Percentiles rank a stretch among this genome's conserved stretches.
These are phyloP conservation scores for Copromyces sp. DNA, from an alignment of 495 filamentous ascomycete genomes.

Conservation along the genomic window DNA sequence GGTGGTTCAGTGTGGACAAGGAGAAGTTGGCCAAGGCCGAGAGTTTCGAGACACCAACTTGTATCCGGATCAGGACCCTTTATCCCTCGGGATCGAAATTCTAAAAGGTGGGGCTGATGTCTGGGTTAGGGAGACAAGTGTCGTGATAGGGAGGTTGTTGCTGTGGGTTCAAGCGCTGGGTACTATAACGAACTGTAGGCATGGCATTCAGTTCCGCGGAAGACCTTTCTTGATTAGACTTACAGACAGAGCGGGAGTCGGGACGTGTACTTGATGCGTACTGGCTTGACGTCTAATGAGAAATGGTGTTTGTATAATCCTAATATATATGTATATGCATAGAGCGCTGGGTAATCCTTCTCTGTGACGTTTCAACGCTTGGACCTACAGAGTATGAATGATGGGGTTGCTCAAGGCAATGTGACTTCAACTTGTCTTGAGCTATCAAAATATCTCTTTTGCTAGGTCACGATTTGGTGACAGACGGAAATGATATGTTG, in stretches of 20 bases:
- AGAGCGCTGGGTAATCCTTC: neutral
- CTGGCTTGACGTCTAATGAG: neutral
- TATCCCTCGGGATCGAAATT: neutral
- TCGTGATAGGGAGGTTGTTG: neutral
- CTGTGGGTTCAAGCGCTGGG: neutral
- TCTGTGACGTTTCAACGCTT: neutral
- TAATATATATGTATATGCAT: neutral
- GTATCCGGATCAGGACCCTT: constrained; percentile 26
- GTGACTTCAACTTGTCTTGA: too few species aligned
- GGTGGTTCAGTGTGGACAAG: constrained; percentile 76
- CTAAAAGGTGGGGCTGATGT: neutral
- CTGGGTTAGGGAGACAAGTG: neutral
- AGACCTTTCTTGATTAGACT: neutral
- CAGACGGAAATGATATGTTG: neutral
- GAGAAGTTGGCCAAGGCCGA: constrained; percentile 55
- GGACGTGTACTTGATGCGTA: neutral
- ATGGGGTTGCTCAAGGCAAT: neutral
- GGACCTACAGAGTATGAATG: neutral
- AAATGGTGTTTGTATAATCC: neutral
- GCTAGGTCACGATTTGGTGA: neutral
- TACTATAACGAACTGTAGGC: neutral
- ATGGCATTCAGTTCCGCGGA: neutral
- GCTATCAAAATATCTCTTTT: too few species aligned
- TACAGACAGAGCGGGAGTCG: neutral
- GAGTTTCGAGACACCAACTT: constrained; percentile 28